A percentile compares a stretch with the other conserved stretches of the same genome.
phyloP scores from a whole-genome alignment of 352 stramenopile species.

The Pythium periplocum region DNA sequence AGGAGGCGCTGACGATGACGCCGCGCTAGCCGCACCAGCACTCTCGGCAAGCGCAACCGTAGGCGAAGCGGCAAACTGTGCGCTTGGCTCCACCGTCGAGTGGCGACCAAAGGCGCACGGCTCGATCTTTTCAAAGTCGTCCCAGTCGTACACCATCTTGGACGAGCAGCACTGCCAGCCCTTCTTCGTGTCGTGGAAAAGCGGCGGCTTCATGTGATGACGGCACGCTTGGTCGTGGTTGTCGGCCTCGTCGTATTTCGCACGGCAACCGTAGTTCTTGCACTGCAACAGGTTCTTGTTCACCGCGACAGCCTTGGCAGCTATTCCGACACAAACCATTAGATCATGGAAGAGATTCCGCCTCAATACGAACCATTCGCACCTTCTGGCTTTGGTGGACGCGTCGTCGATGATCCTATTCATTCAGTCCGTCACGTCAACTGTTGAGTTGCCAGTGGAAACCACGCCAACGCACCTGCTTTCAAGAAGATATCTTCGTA shows the following conservation, averaged over 20 bases:
- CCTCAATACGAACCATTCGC: neutral
- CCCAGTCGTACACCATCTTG: constrained; percentile 94
- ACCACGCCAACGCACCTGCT: constrained; percentile 15
- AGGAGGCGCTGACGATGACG: constrained; percentile 14
- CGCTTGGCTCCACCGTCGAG: constrained; percentile 58
- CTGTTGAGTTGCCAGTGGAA: too few species aligned
- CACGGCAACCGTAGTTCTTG: constrained; percentile 83
- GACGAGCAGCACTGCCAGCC: constrained; percentile 87
- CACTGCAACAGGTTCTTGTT: constrained; percentile 62
- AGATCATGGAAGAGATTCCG: too few species aligned
- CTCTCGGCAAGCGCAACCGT: constrained; percentile 66
- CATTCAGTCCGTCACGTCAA: too few species aligned
- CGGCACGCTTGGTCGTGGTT: constrained; percentile 74
- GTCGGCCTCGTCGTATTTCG: constrained; percentile 75
- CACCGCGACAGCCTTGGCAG: constrained; percentile 6
- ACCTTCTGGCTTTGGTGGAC: constrained; percentile 11
- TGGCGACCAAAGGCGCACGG: constrained; percentile 65
- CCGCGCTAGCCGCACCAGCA: constrained; percentile 13
- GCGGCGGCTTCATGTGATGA: constrained; percentile 73
- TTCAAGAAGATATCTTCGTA: constrained; percentile 86
- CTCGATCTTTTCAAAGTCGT: constrained; percentile 91
- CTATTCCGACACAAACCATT: neutral
- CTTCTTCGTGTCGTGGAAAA: constrained; percentile 90
- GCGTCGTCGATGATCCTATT: constrained; percentile 1
- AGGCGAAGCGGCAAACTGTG: constrained; percentile 75